These are phyloP conservation scores for Boletus reticulatus DNA, from an alignment of 768 basidiomycete genomes.

Conservation along the genomic window DNA sequence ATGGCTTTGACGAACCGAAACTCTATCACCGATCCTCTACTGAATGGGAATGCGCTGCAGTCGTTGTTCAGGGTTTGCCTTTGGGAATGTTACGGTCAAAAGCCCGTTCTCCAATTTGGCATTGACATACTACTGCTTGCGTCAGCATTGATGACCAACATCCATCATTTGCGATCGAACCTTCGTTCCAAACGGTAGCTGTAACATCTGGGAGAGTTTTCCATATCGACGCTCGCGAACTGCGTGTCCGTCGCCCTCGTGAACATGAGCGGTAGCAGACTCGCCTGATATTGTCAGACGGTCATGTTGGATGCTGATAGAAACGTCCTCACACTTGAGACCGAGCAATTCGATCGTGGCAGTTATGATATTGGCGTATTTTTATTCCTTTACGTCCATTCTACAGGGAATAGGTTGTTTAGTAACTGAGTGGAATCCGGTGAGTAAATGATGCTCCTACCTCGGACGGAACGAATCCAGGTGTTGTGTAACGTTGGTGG, in stretches of 20 bases:
- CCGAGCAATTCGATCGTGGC: constrained; percentile 33
- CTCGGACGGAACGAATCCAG: constrained; percentile 16
- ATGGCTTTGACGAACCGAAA: no score
- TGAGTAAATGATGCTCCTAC: constrained; percentile 1
- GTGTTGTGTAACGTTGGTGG: background rate
- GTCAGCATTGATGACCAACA: background rate
- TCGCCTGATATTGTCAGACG: constrained; percentile 48
- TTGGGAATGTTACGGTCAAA: constrained; percentile 46
- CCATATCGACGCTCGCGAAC: constrained; percentile 44
- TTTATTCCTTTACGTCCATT: constrained; percentile 46
- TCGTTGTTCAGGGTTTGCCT: constrained; percentile 34
- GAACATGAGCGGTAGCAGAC: constrained; percentile 30
- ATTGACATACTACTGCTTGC: constrained; percentile 37
- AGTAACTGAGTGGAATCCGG: no score
- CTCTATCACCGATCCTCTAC: background rate
- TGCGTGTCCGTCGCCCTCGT: constrained; percentile 41
- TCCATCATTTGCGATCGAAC: constrained; percentile 17
- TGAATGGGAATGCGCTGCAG: constrained; percentile 39
- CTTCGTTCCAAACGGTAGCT: constrained; percentile 42
- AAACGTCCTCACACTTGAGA: constrained; percentile 46
- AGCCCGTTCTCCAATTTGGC: constrained; percentile 45
- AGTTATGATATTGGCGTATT: constrained; percentile 39
- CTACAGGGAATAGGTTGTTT: constrained; percentile 10
- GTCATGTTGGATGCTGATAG: constrained; percentile 44
- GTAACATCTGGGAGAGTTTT: constrained; percentile 31